phyloP scores from a whole-genome alignment of 2,329 filamentous ascomycete genomes.

The Fusarium sp. region DNA sequence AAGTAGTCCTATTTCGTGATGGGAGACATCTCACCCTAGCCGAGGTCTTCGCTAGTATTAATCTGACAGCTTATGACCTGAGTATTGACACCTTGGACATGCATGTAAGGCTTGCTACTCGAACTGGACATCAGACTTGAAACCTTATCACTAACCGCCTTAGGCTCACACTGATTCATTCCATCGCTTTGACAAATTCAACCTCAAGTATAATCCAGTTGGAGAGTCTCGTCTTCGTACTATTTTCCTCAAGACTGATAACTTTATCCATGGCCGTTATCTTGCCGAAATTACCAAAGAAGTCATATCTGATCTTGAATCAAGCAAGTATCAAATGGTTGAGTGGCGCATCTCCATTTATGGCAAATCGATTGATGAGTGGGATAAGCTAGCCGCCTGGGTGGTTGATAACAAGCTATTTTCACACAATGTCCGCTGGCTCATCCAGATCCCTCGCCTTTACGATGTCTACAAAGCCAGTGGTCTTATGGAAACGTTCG shows the following conservation, averaged over 20 bases:
- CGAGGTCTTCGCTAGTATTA: constrained; percentile 97
- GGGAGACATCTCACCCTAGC: constrained; percentile 90
- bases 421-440: constrained; percentile 97
- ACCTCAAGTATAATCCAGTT: constrained; percentile 97
- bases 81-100: constrained; percentile 99
- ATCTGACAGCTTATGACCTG: constrained; percentile 94
- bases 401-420: constrained; percentile 98
- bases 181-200: constrained; percentile 99
- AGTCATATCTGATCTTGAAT: constrained; percentile 95
- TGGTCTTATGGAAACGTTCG: constrained; percentile 87
- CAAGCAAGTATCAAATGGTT: constrained; percentile 99
- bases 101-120: constrained; percentile 74
- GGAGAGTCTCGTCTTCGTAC: constrained; percentile 94
- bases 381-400: constrained; percentile 98
- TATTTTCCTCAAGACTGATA: constrained; percentile 99
- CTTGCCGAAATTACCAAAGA: constrained; percentile 98
- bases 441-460: constrained; percentile 93
- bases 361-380: constrained; percentile 90
- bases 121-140: not conserved
- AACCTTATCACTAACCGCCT: constrained; percentile 12
- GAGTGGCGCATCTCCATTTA: constrained; percentile 99
- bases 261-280: constrained; percentile 95
- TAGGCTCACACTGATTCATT: constrained; percentile 97
- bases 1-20: constrained; percentile 92
- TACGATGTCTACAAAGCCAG: constrained; percentile 96